Evolutionary conservation across 2,329 filamentous ascomycete genomes (phyloP), one percentile per base, ranked within the genome.

Genomic region (Blumeria hordei): DNA sequence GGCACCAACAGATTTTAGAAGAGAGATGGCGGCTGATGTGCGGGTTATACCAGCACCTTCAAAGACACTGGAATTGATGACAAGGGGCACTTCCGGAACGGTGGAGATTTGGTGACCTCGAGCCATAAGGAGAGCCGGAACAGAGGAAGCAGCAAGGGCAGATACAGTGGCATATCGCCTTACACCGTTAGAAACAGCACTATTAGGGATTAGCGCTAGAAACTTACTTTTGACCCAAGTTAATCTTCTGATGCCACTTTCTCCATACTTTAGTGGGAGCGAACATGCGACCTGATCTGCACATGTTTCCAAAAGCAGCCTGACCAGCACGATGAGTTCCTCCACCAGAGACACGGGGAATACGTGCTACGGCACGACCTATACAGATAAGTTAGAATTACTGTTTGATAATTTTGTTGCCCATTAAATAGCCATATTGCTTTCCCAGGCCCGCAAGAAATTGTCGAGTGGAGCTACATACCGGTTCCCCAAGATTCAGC

Each of bases 231-330:
- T 98, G 92, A 73, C 85, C 85, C 74, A 93, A 81, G 81, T 94
- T 94, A 81, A 98, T 81, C 88, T 96, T 96, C 79, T 95, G 80
- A 80, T 98, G 92, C 93, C 92, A 98, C 80, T 94, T 95, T 73
- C 92, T 81, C 93, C 92, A 98, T 77, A 94, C 85, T 84, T 98
- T 98, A 75, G 92, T 98, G 65, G 92, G 92, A 66, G 92, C 92
- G 77, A 98, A 98, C 92, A 98, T 98, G 77, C 92, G 92, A 78
- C 93, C 92, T 71, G 90, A 94, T 73, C 92, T 88, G 78, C 92
- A 98, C 88, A 90, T 88, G 85, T 98, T 98, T 87, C 92, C 92
- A 74, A 96, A 98, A 67, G 92, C 92, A 73, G 92, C 92, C 80
- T 98, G 92, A 78, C 92, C 92, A 70, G 92, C 92, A 80, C 92